Evolutionary conservation across 73 alveolate genomes (phyloP).

Genomic region (Paramecium bursaria): DNA sequence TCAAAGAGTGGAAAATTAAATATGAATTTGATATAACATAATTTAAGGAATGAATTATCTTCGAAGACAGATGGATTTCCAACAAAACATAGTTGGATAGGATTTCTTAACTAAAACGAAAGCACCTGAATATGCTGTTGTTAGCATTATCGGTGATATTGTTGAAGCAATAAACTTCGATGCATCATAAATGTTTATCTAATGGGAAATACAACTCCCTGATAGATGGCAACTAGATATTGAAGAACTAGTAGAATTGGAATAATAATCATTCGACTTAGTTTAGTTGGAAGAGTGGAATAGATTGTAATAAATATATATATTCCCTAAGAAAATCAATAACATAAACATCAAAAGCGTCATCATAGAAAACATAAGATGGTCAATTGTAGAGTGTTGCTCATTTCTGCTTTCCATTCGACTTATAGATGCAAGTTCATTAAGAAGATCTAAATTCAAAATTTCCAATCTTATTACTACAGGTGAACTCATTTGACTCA

Average conservation of each 20-base stretch:
- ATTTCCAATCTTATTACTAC: slow-evolving; percentile 73
- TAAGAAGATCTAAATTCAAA: slow-evolving; percentile 20
- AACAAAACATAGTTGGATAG: slow-evolving; percentile 12
- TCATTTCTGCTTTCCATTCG: slow-evolving; percentile 50
- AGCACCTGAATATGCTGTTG: neutral
- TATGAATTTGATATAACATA: too few relatives aligned
- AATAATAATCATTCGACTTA: slow-evolving; percentile 9
- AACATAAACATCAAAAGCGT: slow-evolving; percentile 8
- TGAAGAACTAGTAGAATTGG: slow-evolving; percentile 37
- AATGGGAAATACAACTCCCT: slow-evolving; percentile 25
- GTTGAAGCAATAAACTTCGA: slow-evolving; percentile 41
- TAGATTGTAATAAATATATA: slow-evolving; percentile 5
- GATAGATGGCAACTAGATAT: slow-evolving; percentile 38
- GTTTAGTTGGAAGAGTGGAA: slow-evolving; percentile 58
- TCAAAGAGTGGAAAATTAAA: too few relatives aligned
- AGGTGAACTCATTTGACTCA: slow-evolving; percentile 77
- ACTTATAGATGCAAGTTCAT: slow-evolving; percentile 27
- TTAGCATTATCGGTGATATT: slow-evolving; percentile 19
- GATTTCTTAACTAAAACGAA: neutral
- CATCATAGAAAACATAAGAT: slow-evolving; percentile 8
- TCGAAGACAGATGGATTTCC: slow-evolving; percentile 21
- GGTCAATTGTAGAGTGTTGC: slow-evolving; percentile 57
- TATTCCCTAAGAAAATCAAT: slow-evolving; percentile 23
- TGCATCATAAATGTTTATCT: too few relatives aligned
- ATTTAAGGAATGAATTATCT: too few relatives aligned